Evolutionary conservation across 2,329 filamentous ascomycete genomes (phyloP), one percentile per base, ranked within the genome.

Genomic region (Exophiala sideris): DNA sequence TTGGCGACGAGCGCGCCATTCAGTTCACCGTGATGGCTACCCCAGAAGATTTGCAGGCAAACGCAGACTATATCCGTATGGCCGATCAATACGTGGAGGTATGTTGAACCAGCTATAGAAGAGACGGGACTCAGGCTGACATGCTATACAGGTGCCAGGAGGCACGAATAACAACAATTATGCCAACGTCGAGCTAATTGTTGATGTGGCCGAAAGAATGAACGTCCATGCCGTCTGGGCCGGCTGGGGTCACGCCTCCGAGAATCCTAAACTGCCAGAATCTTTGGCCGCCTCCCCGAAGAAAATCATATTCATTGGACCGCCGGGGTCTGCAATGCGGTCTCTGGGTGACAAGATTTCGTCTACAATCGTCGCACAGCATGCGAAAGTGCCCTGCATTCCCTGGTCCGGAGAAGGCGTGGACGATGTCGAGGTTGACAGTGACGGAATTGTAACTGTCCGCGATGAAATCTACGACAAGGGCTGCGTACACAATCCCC

Each of bases 91-190:
- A 99, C 73, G 94, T 99, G 66, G 94, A 99, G 77, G 80, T 82
- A 71, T 49, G 76, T 64, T 48, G 33, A 35, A 18, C 8, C 14
- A 36, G 32, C 36, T 16, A 12, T 5, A 12, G 35, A 41, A 21
- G 9, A 45, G 20, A 35, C 34, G 14, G 40, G 24, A 16, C 20
- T 33, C 44, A 3, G 14, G 45, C 52, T 54, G 56, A 57, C 48
- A 48, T 20, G 16, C 38, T 11, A 35, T 41, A 58, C 66, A 82
- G 79, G 92, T 99, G 58, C 94, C 94, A 33, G 94, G 94, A 69
- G 94, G 94, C 70, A 99, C 94, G 59, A 99, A 99, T 79, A 99
- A 99, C 82, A 96, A 99, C 86, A 99, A 99, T 76, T 99, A 99
- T 76, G 94, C 94, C 76, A 99, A 99, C 72, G 94, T 99, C 57